Conservation (phyloP, 208 protist genomes). For the Wallacemonas collosoma region DNA sequence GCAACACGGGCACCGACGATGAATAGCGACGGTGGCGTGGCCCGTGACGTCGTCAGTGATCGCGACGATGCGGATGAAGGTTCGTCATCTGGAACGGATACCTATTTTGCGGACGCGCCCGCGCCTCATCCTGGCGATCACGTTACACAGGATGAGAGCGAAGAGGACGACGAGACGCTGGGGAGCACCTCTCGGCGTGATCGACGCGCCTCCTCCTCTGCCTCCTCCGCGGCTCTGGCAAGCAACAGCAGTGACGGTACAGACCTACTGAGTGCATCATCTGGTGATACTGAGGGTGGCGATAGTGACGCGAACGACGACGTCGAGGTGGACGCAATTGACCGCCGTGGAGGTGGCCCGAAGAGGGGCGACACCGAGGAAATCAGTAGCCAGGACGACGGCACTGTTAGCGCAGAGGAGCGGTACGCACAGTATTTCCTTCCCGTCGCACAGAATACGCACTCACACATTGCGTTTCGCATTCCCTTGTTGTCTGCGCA, state of each 20-base stretch:
- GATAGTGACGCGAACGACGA: constrained; percentile 16
- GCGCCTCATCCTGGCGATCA: background rate
- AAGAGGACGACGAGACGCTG: background rate
- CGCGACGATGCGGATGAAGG: background rate
- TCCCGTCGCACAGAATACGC: constrained; percentile 27
- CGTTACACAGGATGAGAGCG: background rate
- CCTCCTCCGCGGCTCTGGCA: too few species aligned
- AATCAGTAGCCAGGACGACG: too few species aligned
- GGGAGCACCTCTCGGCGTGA: too few species aligned
- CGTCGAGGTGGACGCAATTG: background rate
- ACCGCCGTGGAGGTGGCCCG: background rate
- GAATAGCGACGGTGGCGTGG: too few species aligned
- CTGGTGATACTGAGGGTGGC: constrained; percentile 8
- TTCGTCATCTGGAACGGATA: background rate
- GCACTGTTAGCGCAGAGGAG: constrained; percentile 5
- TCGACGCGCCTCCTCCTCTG: too few species aligned
- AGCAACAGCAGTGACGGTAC: background rate
- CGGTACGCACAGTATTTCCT: constrained; percentile 27
- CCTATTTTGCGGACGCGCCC: background rate
- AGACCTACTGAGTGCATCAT: constrained; percentile 8
- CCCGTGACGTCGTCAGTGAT: background rate
- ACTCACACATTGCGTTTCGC: constrained; percentile 52
- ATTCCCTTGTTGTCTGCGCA: constrained; percentile 33
- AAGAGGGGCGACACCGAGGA: too few species aligned
- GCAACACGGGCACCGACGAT: too few species aligned